Evolutionary conservation across 352 stramenopile genomes (phyloP).

Genomic region (Phytophthora fragariae): DNA sequence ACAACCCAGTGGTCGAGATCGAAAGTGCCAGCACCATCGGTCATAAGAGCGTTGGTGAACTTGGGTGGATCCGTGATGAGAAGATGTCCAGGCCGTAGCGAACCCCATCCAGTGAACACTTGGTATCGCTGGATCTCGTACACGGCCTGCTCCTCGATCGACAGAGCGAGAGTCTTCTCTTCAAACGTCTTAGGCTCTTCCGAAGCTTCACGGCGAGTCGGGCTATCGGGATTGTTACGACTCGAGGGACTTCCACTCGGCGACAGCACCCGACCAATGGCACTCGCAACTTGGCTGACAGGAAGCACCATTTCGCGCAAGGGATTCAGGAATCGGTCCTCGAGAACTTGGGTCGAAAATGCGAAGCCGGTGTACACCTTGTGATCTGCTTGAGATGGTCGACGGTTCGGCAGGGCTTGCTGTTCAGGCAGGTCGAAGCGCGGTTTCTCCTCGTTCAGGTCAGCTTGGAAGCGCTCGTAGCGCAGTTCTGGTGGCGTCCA

Average conservation of each 20-base stretch:
- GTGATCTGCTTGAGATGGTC: slow-evolving; percentile 32
- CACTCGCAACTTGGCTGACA: slow-evolving; percentile 58
- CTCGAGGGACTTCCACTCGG: slow-evolving; percentile 34
- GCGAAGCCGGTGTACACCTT: slow-evolving; percentile 85
- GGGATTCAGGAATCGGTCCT: slow-evolving; percentile 86
- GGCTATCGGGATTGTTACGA: slow-evolving; percentile 40
- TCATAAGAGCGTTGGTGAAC: slow-evolving; percentile 84
- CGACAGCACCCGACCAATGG: slow-evolving; percentile 49
- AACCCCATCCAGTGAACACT: slow-evolving; percentile 86
- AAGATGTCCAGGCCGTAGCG: slow-evolving; percentile 74
- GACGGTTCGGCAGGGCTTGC: slow-evolving; percentile 31
- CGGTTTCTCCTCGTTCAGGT: slow-evolving; percentile 65
- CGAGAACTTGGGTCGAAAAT: slow-evolving; percentile 80
- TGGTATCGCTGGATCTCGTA: slow-evolving; percentile 90
- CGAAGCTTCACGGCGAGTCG: slow-evolving; percentile 25
- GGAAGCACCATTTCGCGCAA: slow-evolving; percentile 79
- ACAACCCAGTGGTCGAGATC: slow-evolving; percentile 83
- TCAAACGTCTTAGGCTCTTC: slow-evolving; percentile 62
- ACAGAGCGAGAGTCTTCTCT: slow-evolving; percentile 62
- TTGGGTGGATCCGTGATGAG: slow-evolving; percentile 79
- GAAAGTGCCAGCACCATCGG: slow-evolving; percentile 62
- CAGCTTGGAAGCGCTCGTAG: slow-evolving; percentile 78
- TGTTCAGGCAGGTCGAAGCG: slow-evolving; percentile 70
- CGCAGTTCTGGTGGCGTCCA: slow-evolving; percentile 72
- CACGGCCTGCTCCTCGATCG: slow-evolving; percentile 69